Base-by-base conservation (phyloP, 2,329 filamentous ascomycete species). In the Coniochaeta sp. region DNA sequence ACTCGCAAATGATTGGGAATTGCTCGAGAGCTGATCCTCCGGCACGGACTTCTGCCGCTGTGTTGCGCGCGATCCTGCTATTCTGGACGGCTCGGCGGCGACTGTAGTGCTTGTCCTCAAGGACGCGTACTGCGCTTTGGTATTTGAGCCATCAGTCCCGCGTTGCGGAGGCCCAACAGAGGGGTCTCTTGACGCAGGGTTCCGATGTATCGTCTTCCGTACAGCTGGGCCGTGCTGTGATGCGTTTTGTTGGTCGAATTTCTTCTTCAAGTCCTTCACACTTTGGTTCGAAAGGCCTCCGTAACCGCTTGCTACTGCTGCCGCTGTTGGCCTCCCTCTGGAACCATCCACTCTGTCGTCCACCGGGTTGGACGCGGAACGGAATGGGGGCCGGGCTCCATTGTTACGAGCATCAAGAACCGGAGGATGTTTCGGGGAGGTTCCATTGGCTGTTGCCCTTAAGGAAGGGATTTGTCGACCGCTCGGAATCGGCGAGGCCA, bases 191-290 rank as follows among this genome's bases (percentile, higher is more conserved):
- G 34, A 72, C 62, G 68, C 69, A 65, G 67, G 68, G 65, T 70
- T 68, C 61, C 71, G 72, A 61, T 72, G 65, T 57, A 70, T 67
- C 42, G 69, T 61, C 65, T 73, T 74, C 63, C 74, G 75, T 59
- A 72, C 65, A 59, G 74, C 69, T 50, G 72, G 67, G 62, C 72
- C 63, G 55, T 65, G 60, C 26, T 65, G 64, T 6, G 68, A 60
- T 26, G 69, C 63, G 55, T 72, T 85, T 38, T 56, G 54, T 69
- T 87, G 85, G 72, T 93, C 89, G 74, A 93, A 95, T 59, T 84
- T 87, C 73, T 88, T 90, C 68, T 90, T 87, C 63, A 95, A 79
- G 69, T 95, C 90, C 74, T 88, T 91, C 66, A 95, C 89, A 62
- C 88, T 93, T n/a, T 86, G 80, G 65, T 88, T 81, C 50, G 69